Evolutionary conservation across 257 asterid species (phyloP).

Genomic region (Fraxinus cuspidata): DNA sequence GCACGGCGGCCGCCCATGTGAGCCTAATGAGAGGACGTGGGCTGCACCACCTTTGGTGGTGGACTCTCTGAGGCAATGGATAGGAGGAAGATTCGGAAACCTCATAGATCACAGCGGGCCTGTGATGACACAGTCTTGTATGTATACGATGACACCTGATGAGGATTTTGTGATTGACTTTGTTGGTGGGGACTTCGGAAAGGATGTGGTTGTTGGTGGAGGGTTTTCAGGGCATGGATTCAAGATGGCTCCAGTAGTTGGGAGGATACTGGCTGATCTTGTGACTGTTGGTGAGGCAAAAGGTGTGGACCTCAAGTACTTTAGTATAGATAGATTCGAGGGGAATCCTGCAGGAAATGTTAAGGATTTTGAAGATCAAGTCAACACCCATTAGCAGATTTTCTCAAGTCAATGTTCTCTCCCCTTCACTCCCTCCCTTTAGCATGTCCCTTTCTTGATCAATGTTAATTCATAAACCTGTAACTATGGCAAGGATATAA

Average conservation of each 20-base stretch:
- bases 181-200: conserved; percentile 72
- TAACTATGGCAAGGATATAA: too few species aligned
- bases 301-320: conserved; percentile 43
- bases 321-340: too few species aligned
- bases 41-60: conserved; percentile 24
- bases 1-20: conserved; percentile 75
- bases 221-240: conserved; percentile 96
- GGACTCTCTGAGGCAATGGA: conserved; percentile 48
- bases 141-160: conserved; percentile 94
- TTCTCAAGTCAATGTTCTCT: too few species aligned
- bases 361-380: too few species aligned
- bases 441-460: too few species aligned
- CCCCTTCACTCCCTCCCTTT: too few species aligned
- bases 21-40: conserved; percentile 70
- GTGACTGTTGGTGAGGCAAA: conserved; percentile 44
- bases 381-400: background rate
- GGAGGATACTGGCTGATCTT: conserved; percentile 68
- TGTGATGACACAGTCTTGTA: conserved; percentile 68
- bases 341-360: too few species aligned
- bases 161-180: conserved; percentile 85
- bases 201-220: conserved; percentile 68
- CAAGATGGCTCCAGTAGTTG: conserved; percentile 89
- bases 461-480: too few species aligned
- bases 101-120: conserved; percentile 48
- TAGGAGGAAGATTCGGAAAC: conserved; percentile 48